Evolutionary conservation across 306 rosid genomes (phyloP), one percentile per base, ranked within the genome.

Genomic region (Sicyos edulis): DNA sequence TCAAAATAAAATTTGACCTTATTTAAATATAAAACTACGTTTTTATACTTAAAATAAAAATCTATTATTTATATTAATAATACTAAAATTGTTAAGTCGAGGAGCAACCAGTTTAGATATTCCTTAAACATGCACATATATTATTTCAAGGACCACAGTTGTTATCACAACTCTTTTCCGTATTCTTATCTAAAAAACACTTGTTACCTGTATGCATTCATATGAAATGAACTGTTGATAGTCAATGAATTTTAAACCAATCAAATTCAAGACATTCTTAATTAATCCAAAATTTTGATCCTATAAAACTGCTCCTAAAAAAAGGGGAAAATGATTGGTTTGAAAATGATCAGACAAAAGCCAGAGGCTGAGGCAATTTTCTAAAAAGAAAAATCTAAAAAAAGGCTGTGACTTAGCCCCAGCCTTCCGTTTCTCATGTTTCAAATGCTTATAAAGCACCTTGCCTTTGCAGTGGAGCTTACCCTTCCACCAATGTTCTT

Each of bases 401-500:
- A 20, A 42, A 17, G 71, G 10, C 34, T 19, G n/a, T 20, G 71
- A 17, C 29, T 1, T 73, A 83, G 84, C 19, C 83, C 86, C 77
- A 54, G 56, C 16, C 34, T 44, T 17, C 45, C 58, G 12, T 73
- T 26, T 19, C 52, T 63, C 51, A 61, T 79, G 54, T 66, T 72
- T 72, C 54, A 47, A 67, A 82, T 52, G 78, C 71, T 67, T 85
- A 78, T 82, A 83, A 79, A 77, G 82, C 78, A 19, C 29, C 50
- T 37, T 8, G 50, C 15, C 9, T 17, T 62, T 71, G 76, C 67
- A 77, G 82, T 44, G 74, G 61, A 69, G 17, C 74, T 65, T 50
- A 34, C 77, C 76, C 73, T 7, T 73, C 62, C 51, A 57, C n/a
- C 55, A 24, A 51, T 72, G 65, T 66, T 78, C 80, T 44, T 69